A percentile compares a stretch with the other conserved stretches of the same genome.
phyloP scores from a whole-genome alignment of 1,139 yeast genomes.

The Yarrowia galli region DNA sequence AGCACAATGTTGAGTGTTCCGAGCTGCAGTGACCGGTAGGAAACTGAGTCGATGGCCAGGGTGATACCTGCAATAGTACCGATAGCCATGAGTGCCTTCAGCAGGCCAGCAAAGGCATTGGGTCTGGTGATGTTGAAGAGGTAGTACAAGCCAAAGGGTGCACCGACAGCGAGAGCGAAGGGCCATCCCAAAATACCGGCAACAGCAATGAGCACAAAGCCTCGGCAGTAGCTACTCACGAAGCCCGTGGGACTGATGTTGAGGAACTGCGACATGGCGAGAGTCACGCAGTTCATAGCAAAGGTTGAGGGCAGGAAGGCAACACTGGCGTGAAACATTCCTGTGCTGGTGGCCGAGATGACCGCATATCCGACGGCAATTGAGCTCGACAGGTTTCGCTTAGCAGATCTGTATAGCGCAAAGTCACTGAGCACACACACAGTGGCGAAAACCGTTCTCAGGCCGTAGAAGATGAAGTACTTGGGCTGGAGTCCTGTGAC shows the following conservation, averaged over 20 bases:
- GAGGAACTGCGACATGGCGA: conserved; percentile 58
- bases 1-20: conserved; percentile 85
- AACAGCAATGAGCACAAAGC: conserved; percentile 61
- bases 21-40: conserved; percentile 66
- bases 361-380: conserved; percentile 68
- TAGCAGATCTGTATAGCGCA: conserved; percentile 57
- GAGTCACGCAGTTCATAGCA: conserved; percentile 72
- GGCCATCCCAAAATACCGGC: conserved; percentile 95
- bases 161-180: conserved; percentile 70
- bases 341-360: conserved; percentile 60
- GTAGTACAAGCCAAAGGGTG: conserved; percentile 59
- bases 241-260: conserved; percentile 39
- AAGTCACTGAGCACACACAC: conserved; percentile 64
- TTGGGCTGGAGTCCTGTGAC: conserved; percentile 37
- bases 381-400: conserved; percentile 50
- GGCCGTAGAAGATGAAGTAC: conserved; percentile 54
- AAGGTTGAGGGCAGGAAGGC: conserved; percentile 86
- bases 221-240: conserved; percentile 47
- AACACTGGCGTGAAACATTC: conserved; percentile 85
- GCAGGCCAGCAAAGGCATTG: conserved; percentile 28
- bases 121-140: conserved; percentile 39
- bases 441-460: conserved; percentile 63
- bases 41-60: conserved; percentile 63
- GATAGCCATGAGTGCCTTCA: conserved; percentile 36
- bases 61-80: conserved; percentile 40